phyloP scores from a whole-genome alignment of 768 basidiomycete genomes.

The Russula sp. region DNA sequence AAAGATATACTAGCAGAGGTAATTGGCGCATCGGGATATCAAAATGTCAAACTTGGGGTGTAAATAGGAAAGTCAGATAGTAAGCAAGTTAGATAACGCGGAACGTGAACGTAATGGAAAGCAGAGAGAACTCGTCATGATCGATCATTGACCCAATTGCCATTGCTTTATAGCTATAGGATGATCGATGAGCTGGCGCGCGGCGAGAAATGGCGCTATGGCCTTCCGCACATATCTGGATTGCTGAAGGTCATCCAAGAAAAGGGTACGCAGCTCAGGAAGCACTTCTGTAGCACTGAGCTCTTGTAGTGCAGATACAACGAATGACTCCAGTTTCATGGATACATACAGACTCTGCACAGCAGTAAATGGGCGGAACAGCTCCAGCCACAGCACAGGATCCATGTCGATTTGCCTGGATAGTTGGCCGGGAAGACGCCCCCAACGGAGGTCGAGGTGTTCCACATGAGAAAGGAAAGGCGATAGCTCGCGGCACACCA shows the following conservation, averaged over 20 bases:
- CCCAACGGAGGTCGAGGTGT: neutral
- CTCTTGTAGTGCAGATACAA: neutral
- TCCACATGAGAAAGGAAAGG: neutral
- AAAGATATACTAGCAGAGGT: too few species aligned
- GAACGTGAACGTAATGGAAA: too few species aligned
- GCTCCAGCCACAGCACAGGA: neutral
- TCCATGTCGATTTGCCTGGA: neutral
- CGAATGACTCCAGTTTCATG: too few species aligned
- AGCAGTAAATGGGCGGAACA: neutral
- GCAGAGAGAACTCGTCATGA: too few species aligned
- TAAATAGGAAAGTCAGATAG: too few species aligned
- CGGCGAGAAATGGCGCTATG: neutral
- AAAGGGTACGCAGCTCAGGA: neutral
- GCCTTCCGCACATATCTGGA: neutral
- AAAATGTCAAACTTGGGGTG: too few species aligned
- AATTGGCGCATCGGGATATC: too few species aligned
- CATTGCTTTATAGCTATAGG: neutral
- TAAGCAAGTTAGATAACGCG: too few species aligned
- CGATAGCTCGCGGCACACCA: neutral
- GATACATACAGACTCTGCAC: neutral
- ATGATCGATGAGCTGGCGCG: neutral
- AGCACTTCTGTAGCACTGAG: neutral
- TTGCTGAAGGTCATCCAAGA: neutral
- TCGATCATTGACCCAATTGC: too few species aligned
- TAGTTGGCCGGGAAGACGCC: too few species aligned